phyloP scores from a whole-genome alignment of 352 stramenopile species.

The Phytophthora citricola region DNA sequence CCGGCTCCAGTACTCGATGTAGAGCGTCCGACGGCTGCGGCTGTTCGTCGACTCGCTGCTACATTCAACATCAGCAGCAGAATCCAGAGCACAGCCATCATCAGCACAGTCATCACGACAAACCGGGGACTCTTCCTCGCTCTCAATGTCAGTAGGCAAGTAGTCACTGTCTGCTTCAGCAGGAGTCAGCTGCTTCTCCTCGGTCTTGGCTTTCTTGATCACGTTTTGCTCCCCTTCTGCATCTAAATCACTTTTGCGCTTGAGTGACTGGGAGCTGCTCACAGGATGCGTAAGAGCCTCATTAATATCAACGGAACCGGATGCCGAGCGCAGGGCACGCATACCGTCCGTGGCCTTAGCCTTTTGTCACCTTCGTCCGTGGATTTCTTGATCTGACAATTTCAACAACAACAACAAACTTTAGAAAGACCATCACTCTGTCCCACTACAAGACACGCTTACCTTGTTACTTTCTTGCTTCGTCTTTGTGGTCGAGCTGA shows the following conservation, averaged over 20 bases:
- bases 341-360: slow-evolving; percentile 41
- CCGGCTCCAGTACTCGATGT: slow-evolving; percentile 90
- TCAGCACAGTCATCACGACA: slow-evolving; percentile 33
- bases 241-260: slow-evolving; percentile 60
- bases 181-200: slow-evolving; percentile 18
- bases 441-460: slow-evolving; percentile 13
- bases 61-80: slow-evolving; percentile 69
- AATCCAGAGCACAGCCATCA: slow-evolving; percentile 33
- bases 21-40: slow-evolving; percentile 75
- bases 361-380: slow-evolving; percentile 48
- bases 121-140: slow-evolving; percentile 24
- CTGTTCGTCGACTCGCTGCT: slow-evolving; percentile 32
- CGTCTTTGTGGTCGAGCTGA: slow-evolving; percentile 11
- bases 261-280: slow-evolving; percentile 67
- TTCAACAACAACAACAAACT: slow-evolving; percentile 1
- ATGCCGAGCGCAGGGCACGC: slow-evolving; percentile 35
- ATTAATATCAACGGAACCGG: slow-evolving; percentile 77
- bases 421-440: slow-evolving; percentile 3
- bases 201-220: slow-evolving; percentile 43
- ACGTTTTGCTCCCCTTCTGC: slow-evolving; percentile 32
- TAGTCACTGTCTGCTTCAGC: slow-evolving; percentile 50
- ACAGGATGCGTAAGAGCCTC: slow-evolving; percentile 66
- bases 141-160: slow-evolving; percentile 45
- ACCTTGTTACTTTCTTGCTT: slow-evolving; percentile 43
- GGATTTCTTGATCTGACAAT: slow-evolving; percentile 8